These are phyloP conservation scores for Alternaria postmessia DNA, from an alignment of 2,329 filamentous ascomycete genomes.

Conservation along the genomic window DNA sequence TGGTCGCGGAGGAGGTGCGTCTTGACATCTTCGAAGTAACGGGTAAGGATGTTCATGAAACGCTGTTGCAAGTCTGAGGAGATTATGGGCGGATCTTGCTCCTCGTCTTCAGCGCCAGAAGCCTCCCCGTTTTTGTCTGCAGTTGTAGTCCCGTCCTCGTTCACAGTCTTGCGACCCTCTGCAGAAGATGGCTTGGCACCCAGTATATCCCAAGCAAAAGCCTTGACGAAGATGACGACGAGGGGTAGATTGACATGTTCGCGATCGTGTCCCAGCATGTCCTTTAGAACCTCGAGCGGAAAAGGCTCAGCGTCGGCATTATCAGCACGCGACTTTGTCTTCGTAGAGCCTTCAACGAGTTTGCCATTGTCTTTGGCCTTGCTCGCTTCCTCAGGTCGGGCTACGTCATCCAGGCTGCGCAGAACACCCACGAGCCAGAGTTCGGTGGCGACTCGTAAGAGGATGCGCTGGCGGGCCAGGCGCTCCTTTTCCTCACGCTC, in stretches of 20 bases:
- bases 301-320: conserved; percentile 85
- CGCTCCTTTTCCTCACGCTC: conserved; percentile 98
- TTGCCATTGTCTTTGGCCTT: conserved; percentile 66
- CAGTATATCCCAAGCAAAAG: conserved; percentile 93
- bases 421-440: conserved; percentile 93
- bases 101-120: conserved; percentile 61
- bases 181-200: conserved; percentile 75
- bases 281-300: conserved; percentile 96
- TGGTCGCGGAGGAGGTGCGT: conserved; percentile 89
- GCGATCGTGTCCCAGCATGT: conserved; percentile 89
- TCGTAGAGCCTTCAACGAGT: conserved; percentile 64
- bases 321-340: conserved; percentile 67
- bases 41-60: conserved; percentile 83
- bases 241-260: conserved; percentile 91
- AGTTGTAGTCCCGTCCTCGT: conserved; percentile 77
- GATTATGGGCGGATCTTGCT: conserved; percentile 76
- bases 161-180: conserved; percentile 83
- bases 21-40: conserved; percentile 94
- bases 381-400: conserved; percentile 70
- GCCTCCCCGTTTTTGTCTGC: conserved; percentile 62
- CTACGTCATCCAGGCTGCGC: conserved; percentile 77
- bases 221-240: conserved; percentile 93
- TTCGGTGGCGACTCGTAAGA: conserved; percentile 91
- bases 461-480: conserved; percentile 80
- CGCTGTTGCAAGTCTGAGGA: conserved; percentile 80